Base-by-base conservation (phyloP, 148 eudicot genomes). In the Nepenthes gracilis region DNA sequence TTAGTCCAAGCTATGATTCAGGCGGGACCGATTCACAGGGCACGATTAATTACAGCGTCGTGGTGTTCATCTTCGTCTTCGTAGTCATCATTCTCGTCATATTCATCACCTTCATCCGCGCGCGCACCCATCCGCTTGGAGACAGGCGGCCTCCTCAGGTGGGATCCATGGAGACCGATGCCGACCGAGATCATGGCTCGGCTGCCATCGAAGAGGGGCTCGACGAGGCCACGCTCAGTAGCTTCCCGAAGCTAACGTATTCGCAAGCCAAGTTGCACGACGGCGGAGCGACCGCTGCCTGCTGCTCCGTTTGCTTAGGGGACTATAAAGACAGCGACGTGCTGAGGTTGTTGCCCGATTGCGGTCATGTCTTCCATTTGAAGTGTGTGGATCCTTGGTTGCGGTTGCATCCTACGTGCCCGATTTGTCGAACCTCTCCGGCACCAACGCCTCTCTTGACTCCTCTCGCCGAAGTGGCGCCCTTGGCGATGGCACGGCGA, bases 371-470 rank as follows among this genome's bases (percentile, higher is more conserved):
- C 33, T 82, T 82, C 23, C 86, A 82, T 61, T 49, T 67, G 6
- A 64, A 50, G 49, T 82, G 87, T 45, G 67, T 82, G 8, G 87
- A 77, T 57, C 66, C 72, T 33, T 82, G 87, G 87, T 61, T 82
- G 2, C 67, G 40, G 32, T 36, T 56, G 10, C 62, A 74, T 9
- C 47, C 77, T 0, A 76, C 81, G 13, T 82, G 87, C 57, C 87
- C 87, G 9, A 52, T 79, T 53, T 82, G 84, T 58, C 57, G 87
- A 7, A 61, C 33, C 10, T 75, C 77, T 35, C 77, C 85, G 2
- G 1, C 62, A 48, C 70, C 75, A 10, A 45, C 64, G 61, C 72
- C 77, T 14, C 49, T 63, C n/a, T 14, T 55, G 2, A 40, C 68
- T 6, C 58, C 55, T 49, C 57, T 55, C 2, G 59, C 36, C 1